Base-by-base conservation (phyloP, 768 basidiomycete species). In the Tremella mesenterica region DNA sequence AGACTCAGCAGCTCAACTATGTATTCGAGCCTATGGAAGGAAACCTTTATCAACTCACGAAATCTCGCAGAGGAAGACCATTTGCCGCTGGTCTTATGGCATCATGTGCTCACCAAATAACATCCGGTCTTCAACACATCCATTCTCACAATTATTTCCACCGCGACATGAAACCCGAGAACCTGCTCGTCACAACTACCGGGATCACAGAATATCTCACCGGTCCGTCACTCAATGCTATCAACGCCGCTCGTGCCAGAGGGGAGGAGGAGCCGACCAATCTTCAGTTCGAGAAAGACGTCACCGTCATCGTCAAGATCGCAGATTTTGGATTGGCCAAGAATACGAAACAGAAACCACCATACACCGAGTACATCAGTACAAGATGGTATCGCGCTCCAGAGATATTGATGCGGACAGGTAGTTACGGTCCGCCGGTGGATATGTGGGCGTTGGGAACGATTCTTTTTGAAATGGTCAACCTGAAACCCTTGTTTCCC, bases 1-100 rank as follows among this genome's bases (percentile, higher is more conserved):
- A 84, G 62, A 81, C 88, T 56, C 89, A 88, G 74, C 92, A 99
- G 75, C 87, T 99, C 64, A 95, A 97, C 75, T 97, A 97, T 69
- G 93, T 97, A 44, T 99, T 99, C 75, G 95, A 99, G 76, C 92
- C 91, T 67, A 97, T 99, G 95, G 95, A 99, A 75, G 95, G 95
- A 68, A 97, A 99, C 75, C 82, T 99, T 44, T 99, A 93, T 76
- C 95, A 99, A 73, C 86, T 99, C 77, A 93, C 96, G 75, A 96
- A 93, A 77, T 83, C 91, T 44, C 85, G 95, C 57, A 89, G 88
- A 75, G 91, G 92, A 55, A 84, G 92, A 57, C 83, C 90, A 5
- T 83, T 99, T 56, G 93, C 95, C n/a, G 88, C 89, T 41, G 95
- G 95, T 60, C 85, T 99, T 61, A 85, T 93, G 57, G 87, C 90